These are phyloP conservation scores for Ascocoryne sarcoides DNA, from an alignment of 2,329 filamentous ascomycete species.

Conservation along the genomic window DNA sequence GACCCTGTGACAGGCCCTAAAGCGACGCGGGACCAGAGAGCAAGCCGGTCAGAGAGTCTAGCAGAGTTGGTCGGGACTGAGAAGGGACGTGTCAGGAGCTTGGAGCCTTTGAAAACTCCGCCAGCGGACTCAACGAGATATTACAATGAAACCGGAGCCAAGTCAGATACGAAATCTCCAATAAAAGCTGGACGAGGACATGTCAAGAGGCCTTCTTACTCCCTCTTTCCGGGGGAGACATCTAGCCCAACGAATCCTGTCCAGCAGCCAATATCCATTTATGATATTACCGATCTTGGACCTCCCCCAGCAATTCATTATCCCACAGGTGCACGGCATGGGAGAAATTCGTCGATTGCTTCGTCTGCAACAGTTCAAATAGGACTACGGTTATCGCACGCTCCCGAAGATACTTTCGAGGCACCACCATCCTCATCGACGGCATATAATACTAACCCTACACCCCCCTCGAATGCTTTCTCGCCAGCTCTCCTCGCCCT, in stretches of 20 bases:
- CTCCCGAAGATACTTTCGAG: constrained; percentile 15
- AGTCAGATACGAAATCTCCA: constrained; percentile 1
- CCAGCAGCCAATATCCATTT: constrained; percentile 17
- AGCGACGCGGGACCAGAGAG: constrained; percentile 9
- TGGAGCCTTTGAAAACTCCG: constrained; percentile 17
- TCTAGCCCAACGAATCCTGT: constrained; percentile 7
- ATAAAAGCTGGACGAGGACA: constrained; percentile 8
- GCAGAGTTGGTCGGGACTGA: constrained; percentile 18
- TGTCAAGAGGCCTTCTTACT: constrained; percentile 23
- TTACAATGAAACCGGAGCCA: constrained; percentile 8
- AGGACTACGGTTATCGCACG: constrained; percentile 56
- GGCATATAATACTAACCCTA: constrained; percentile 28
- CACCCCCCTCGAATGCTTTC: constrained; percentile 6
- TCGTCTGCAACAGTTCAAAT: constrained; percentile 66
- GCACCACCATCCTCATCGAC: constrained; percentile 23
- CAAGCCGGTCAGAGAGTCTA: constrained; percentile 15
- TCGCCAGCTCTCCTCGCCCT: constrained; percentile 3
- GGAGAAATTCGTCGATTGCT: constrained; percentile 50
- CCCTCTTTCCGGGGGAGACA: constrained; percentile 21
- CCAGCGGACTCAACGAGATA: constrained; percentile 8
- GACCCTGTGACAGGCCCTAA: constrained; percentile 21
- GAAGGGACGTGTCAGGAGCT: constrained; percentile 17
- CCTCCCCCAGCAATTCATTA: constrained; percentile 20
- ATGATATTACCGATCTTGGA: constrained; percentile 23
- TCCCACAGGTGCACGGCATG: constrained; percentile 19